Percentiles rank a stretch among this genome's conserved stretches.
These are phyloP conservation scores for Sporobolomyces roseus DNA, from an alignment of 768 basidiomycete genomes.

Conservation along the genomic window DNA sequence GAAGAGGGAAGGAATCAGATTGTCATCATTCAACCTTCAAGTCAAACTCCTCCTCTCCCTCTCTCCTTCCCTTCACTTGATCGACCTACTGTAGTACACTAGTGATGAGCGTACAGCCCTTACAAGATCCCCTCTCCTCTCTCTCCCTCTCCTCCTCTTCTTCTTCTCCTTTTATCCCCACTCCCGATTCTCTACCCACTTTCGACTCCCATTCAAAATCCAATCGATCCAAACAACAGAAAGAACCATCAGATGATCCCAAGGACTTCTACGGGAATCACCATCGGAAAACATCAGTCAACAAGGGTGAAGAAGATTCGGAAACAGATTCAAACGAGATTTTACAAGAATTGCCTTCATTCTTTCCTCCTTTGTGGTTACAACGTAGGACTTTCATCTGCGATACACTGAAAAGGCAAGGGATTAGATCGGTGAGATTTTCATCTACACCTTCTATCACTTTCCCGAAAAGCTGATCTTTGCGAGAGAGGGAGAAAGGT, in stretches of 20 bases:
- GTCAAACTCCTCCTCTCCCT: not conserved
- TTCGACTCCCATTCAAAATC: not conserved
- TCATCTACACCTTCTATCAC: not conserved
- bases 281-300: not conserved
- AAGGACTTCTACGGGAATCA: too few relatives aligned
- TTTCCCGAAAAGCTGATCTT: not conserved
- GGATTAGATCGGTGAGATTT: conserved; percentile 26
- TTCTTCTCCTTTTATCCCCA: not conserved
- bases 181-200: not conserved
- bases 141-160: not conserved
- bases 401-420: conserved; percentile 18
- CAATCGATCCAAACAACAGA: not conserved
- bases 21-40: not conserved
- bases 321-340: not conserved
- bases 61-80: not conserved
- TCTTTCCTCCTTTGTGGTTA: conserved; percentile 43
- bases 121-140: not conserved
- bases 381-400: conserved; percentile 26
- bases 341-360: conserved; percentile 10
- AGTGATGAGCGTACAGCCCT: not conserved
- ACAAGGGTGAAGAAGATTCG: not conserved
- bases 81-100: too few relatives aligned
- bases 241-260: too few relatives aligned
- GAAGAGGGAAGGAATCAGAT: too few relatives aligned
- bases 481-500: too few relatives aligned